Conservation (phyloP, 2,329 filamentous ascomycete species). For the Fusarium sp. region DNA sequence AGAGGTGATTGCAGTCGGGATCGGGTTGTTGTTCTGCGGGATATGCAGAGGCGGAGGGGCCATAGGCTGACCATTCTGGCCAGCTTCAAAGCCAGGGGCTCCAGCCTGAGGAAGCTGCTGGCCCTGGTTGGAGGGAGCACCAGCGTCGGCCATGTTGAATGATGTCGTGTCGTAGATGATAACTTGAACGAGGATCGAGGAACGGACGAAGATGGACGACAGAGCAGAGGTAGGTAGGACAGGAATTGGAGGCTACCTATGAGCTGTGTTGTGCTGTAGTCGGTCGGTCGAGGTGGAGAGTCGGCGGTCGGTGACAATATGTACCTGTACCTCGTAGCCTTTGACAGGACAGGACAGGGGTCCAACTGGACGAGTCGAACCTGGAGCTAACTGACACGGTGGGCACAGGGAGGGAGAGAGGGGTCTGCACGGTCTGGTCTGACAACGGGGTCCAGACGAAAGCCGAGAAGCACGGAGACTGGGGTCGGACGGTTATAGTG, state of each 20-base stretch:
- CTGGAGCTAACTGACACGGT: conserved; percentile 41
- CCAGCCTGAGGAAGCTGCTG: conserved; percentile 78
- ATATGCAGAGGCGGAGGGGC: conserved; percentile 93
- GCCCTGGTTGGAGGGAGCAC: conserved; percentile 70
- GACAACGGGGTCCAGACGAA: conserved; percentile 33
- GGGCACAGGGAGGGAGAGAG: conserved; percentile 22
- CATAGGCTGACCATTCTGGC: conserved; percentile 81
- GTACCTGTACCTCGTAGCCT: conserved; percentile 44
- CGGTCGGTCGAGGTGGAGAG: conserved; percentile 50
- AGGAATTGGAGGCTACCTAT: conserved; percentile 47
- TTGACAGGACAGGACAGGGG: conserved; percentile 48
- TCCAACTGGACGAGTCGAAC: conserved; percentile 32
- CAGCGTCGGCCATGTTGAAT: conserved; percentile 81
- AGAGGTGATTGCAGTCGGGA: conserved; percentile 91
- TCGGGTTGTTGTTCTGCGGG: conserved; percentile 95
- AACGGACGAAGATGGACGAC: conserved; percentile 32
- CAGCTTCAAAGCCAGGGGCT: conserved; percentile 80
- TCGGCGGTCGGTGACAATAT: conserved; percentile 49
- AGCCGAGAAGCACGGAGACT: conserved; percentile 6
- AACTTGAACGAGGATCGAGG: conserved; percentile 31
- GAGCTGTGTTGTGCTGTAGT: conserved; percentile 44
- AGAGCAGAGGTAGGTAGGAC: conserved; percentile 41
- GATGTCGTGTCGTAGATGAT: conserved; percentile 33
- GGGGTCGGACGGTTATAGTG: conserved; percentile 23
- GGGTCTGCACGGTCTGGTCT: conserved; percentile 31